Conservation (phyloP, 768 basidiomycete genomes). For the Kwoniella dejecticola region DNA sequence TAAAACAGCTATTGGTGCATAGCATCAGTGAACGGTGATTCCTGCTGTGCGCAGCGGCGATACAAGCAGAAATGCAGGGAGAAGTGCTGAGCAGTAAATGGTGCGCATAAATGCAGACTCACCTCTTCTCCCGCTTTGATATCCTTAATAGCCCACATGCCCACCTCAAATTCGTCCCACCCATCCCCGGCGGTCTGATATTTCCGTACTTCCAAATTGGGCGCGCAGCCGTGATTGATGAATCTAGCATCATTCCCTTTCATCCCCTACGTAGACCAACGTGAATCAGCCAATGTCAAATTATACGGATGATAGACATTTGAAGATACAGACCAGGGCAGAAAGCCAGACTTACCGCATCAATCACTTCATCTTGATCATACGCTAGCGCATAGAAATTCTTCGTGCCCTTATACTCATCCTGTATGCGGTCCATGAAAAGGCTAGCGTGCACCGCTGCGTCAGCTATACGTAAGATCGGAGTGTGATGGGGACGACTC, state of each 20-base stretch:
- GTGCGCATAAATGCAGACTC: no score
- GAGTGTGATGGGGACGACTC: slow-evolving; percentile 22
- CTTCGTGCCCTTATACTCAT: slow-evolving; percentile 44
- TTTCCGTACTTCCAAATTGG: slow-evolving; percentile 56
- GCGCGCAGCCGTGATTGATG: slow-evolving; percentile 57
- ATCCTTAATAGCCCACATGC: slow-evolving; percentile 56
- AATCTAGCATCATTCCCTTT: slow-evolving; percentile 57
- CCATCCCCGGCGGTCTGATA: slow-evolving; percentile 53
- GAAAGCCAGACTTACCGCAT: slow-evolving; percentile 56
- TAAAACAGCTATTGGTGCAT: slow-evolving; percentile 56
- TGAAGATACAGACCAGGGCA: no score
- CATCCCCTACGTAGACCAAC: no score
- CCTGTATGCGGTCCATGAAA: slow-evolving; percentile 49
- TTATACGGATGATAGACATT: neutral
- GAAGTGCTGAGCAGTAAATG: no score
- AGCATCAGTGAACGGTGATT: no score
- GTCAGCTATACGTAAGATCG: slow-evolving; percentile 6
- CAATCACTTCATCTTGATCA: slow-evolving; percentile 57
- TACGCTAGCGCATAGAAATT: slow-evolving; percentile 58
- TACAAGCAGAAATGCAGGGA: no score
- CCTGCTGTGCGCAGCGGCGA: no score
- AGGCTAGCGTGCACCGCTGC: slow-evolving; percentile 22
- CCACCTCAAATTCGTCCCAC: slow-evolving; percentile 56
- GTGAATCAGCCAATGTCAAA: no score
- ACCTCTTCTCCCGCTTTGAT: slow-evolving; percentile 55